phyloP scores from a whole-genome alignment of 257 asterid species.

The Leptodermis oblonga region DNA sequence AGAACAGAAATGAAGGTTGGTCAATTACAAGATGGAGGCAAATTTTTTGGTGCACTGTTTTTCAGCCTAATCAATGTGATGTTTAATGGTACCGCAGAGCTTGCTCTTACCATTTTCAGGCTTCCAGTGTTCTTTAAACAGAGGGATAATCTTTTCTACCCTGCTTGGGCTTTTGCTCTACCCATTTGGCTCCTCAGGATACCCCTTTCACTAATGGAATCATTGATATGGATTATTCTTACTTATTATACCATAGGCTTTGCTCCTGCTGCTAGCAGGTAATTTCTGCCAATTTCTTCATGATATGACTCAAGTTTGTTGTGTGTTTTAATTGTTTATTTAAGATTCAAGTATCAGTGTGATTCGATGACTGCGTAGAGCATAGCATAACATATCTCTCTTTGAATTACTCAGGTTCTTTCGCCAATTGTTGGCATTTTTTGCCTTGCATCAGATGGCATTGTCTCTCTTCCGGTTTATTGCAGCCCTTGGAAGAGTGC shows the following conservation, averaged over 20 bases:
- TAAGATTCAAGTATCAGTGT: neutral
- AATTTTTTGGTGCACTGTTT: conserved; percentile 80
- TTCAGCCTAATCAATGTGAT: conserved; percentile 79
- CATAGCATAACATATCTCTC: neutral
- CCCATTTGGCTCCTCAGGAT: conserved; percentile 86
- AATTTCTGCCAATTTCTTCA: conserved; percentile 17
- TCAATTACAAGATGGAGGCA: conserved; percentile 59
- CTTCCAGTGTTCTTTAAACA: conserved; percentile 93
- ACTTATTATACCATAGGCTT: conserved; percentile 94
- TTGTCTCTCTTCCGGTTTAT: conserved; percentile 77
- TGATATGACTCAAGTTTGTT: neutral
- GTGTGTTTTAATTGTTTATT: neutral
- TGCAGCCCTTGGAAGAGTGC: conserved; percentile 78
- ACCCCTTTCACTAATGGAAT: conserved; percentile 82
- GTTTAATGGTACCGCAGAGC: conserved; percentile 91
- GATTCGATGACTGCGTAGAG: neutral
- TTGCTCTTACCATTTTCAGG: conserved; percentile 62
- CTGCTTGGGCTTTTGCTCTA: conserved; percentile 94
- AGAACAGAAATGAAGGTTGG: conserved; percentile 83
- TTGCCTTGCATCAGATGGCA: conserved; percentile 92
- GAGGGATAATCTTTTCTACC: conserved; percentile 77
- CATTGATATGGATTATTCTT: conserved; percentile 76
- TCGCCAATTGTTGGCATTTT: conserved; percentile 71
- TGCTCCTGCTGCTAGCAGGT: conserved; percentile 83
- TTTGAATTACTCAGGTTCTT: conserved; percentile 55